Evolutionary conservation across 2,329 filamentous ascomycete genomes (phyloP).

Genomic region (Botrytis sinoallii): DNA sequence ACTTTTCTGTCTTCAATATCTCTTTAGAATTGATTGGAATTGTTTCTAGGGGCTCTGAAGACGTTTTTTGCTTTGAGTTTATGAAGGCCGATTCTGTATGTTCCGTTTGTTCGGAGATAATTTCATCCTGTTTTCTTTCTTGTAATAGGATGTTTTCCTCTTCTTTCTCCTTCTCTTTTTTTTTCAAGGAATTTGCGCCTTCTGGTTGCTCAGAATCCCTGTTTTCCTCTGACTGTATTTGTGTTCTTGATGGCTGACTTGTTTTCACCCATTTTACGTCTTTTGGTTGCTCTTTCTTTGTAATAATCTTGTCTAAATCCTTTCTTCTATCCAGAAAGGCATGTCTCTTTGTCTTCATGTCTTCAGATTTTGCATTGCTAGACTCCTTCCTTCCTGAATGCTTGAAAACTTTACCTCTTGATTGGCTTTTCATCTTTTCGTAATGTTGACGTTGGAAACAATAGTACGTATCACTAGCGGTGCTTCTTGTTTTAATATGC

Average conservation of each 20-base stretch:
- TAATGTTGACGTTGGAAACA: neutral
- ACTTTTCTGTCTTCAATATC: neutral
- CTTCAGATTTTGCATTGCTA: neutral
- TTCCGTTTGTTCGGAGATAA: neutral
- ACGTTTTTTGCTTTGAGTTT: neutral
- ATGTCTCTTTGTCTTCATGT: neutral
- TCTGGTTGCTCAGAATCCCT: neutral
- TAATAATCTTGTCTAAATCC: neutral
- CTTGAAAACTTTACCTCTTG: neutral
- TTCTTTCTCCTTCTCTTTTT: neutral
- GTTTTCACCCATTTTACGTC: neutral
- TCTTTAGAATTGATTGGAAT: neutral
- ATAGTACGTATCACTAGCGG: neutral
- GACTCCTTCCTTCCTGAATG: neutral
- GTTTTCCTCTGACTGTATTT: neutral
- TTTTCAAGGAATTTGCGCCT: neutral
- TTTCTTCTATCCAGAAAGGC: neutral
- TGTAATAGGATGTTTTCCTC: neutral
- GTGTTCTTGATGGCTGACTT: neutral
- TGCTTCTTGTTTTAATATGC: neutral
- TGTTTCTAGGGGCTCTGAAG: neutral
- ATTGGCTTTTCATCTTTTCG: neutral
- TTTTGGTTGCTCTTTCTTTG: neutral
- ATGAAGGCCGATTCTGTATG: neutral
- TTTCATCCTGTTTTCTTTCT: neutral